These are phyloP conservation scores for Dothidotthia symphoricarpi DNA, from an alignment of 2,329 filamentous ascomycete species.

Conservation along the genomic window DNA sequence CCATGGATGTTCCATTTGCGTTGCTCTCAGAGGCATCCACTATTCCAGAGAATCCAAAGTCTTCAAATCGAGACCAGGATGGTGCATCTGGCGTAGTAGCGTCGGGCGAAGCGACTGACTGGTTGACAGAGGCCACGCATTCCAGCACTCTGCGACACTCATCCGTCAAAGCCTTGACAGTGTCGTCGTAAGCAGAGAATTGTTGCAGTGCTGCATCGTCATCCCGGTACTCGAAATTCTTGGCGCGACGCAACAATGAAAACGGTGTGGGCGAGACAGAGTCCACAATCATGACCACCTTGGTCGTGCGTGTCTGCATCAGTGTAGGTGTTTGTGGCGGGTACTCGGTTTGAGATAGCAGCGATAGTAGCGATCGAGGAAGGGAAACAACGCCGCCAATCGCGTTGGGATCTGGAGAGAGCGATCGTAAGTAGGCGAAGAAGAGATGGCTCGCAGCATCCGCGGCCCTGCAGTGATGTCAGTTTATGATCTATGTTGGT, in stretches of 20 bases:
- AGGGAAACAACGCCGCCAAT: conserved; percentile 79
- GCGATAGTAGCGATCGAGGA: conserved; percentile 84
- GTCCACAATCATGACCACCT: conserved; percentile 95
- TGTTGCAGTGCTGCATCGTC: conserved; percentile 79
- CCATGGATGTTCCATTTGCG: conserved; percentile 28
- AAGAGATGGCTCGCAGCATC: conserved; percentile 96
- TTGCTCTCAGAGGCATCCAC: conserved; percentile 62
- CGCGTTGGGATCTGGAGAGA: conserved; percentile 73
- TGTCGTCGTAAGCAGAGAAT: conserved; percentile 87
- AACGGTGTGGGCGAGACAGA: conserved; percentile 93
- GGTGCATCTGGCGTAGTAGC: conserved; percentile 58
- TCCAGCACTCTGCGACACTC: conserved; percentile 89
- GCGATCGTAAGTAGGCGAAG: conserved; percentile 91
- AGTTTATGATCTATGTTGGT: conserved; percentile 21
- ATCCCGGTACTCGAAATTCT: conserved; percentile 92
- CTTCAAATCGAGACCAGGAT: conserved; percentile 95
- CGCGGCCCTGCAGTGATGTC: conserved; percentile 64
- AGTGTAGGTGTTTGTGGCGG: conserved; percentile 76
- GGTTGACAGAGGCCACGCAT: conserved; percentile 83
- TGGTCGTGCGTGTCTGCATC: conserved; percentile 76
- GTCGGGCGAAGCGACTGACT: conserved; percentile 67
- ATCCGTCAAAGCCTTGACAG: conserved; percentile 81
- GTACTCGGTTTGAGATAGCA: conserved; percentile 91
- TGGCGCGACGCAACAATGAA: conserved; percentile 81
- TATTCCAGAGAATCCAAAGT: conserved; percentile 80